Evolutionary conservation across 441 rosid species (phyloP), one percentile per base, ranked within the genome.

Genomic region (Corymbia calophylla): DNA sequence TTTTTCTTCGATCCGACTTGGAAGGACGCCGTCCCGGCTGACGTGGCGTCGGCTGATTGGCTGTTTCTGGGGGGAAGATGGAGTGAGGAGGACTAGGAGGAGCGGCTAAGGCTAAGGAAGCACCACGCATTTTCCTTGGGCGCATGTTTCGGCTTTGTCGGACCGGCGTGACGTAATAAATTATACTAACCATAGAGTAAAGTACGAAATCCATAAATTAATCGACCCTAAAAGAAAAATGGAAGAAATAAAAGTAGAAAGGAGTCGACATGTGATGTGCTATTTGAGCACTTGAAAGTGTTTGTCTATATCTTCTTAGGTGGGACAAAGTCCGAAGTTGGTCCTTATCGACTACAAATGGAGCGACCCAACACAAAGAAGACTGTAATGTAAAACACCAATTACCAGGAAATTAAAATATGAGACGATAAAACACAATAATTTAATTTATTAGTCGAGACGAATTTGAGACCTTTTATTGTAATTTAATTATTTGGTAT

Each of bases 361-460:
- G 39, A 66, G 73, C 39, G 0, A 21, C 29, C 11, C 49, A 23
- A 3, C 39, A 19, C 5, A 5, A 73, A 73, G 21, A 1, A 21
- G 9, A 39, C 44, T 2, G 8, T 3, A 25, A 39, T 9, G 3
- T 12, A 5, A 77, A 39, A 11, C 51, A 77, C 27, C 3, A 77
- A 25, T 7, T 39, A 13, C 9, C 6, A 77, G 84, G 2, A 77
- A 77, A 77, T 44, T 0, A 13, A 1, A 44, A 77, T 21, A 39
- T 21, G n/a, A 8, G n/a, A 12, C 1, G n/a, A 39, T 47, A 23
- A 4, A 9, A 77, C 15, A 1, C 3, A 1, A 1, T 44, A 23
- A 12, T 19, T 35, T 35, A 35, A 0, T 66, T 10, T 70, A 39
- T 39, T 35, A 18, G 25, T 10, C 5, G 15, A 35, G 1, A 70